Percentiles rank a stretch among this genome's conserved stretches.
Evolutionary conservation across 768 basidiomycete species (phyloP).

Genomic region (Coprinopsis strossmayeri): DNA sequence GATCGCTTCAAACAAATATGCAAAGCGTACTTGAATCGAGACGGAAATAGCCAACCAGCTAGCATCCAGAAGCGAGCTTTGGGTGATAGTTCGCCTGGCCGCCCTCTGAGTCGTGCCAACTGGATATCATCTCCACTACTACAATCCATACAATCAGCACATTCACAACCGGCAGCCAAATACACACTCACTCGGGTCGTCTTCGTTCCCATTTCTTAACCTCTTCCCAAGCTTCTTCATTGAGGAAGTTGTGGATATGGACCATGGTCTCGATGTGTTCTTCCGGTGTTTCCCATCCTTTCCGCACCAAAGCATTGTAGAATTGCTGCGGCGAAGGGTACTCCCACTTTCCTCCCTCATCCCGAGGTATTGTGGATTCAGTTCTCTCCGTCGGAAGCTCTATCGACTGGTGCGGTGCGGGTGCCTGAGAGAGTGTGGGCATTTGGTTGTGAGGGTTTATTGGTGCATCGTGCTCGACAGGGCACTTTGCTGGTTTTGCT

Average conservation of each 20-base stretch:
- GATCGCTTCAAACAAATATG: too few relatives aligned
- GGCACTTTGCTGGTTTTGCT: slow-evolving; percentile 46
- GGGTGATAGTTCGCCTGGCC: slow-evolving; percentile 90
- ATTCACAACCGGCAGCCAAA: background rate
- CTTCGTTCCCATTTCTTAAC: slow-evolving; percentile 90
- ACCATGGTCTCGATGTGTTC: slow-evolving; percentile 97
- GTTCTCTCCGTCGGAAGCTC: slow-evolving; percentile 70
- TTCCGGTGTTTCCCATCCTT: slow-evolving; percentile 97
- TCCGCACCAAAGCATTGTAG: slow-evolving; percentile 92
- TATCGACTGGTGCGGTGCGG: slow-evolving; percentile 47
- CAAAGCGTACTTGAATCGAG: slow-evolving; percentile 73
- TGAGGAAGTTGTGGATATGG: slow-evolving; percentile 95
- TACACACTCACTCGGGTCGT: slow-evolving; percentile 44
- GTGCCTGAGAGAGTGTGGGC: slow-evolving; percentile 72
- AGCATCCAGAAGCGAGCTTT: slow-evolving; percentile 86
- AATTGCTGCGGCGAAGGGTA: slow-evolving; percentile 98
- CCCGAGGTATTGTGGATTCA: slow-evolving; percentile 82
- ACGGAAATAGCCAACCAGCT: slow-evolving; percentile 85
- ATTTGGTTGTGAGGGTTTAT: slow-evolving; percentile 83
- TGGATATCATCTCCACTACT: slow-evolving; percentile 61
- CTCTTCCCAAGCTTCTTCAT: slow-evolving; percentile 94
- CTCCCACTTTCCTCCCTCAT: slow-evolving; percentile 64
- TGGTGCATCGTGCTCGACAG: slow-evolving; percentile 45
- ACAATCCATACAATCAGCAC: background rate
- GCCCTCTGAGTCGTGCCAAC: slow-evolving; percentile 79